Evolutionary conservation across 352 stramenopile genomes (phyloP).

Genomic region (Globisporangium yorkense): DNA sequence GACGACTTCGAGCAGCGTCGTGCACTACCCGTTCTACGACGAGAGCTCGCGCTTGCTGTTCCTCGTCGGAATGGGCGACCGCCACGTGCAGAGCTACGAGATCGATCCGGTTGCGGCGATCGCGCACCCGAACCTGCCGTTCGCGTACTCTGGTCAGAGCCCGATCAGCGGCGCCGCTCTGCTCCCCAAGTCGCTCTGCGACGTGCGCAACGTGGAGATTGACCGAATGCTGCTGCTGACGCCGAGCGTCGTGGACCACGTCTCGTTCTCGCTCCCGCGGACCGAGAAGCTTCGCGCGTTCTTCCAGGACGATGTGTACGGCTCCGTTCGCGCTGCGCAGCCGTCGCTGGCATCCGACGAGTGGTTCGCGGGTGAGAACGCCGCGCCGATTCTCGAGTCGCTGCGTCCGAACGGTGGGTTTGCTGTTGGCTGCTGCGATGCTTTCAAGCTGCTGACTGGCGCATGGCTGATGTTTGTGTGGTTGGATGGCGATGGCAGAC

Average conservation of each 20-base stretch:
- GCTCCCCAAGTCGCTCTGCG: conserved; percentile 55
- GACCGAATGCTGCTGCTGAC: conserved; percentile 58
- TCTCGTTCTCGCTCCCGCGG: conserved; percentile 65
- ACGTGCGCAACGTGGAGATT: conserved; percentile 68
- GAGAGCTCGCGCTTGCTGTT: conserved; percentile 60
- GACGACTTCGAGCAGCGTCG: conserved; percentile 30
- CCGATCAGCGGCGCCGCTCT: conserved; percentile 56
- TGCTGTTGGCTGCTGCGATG: not conserved
- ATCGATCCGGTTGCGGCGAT: conserved; percentile 29
- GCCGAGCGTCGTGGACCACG: conserved; percentile 35
- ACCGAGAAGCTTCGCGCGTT: conserved; percentile 60
- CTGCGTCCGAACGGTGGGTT: conserved; percentile 41
- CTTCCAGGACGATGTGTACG: conserved; percentile 81
- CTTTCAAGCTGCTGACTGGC: conserved; percentile 1
- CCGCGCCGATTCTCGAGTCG: conserved; percentile 40
- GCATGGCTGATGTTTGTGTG: conserved; percentile 3
- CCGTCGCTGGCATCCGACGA: conserved; percentile 27
- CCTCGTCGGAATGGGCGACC: conserved; percentile 54
- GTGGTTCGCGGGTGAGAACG: conserved; percentile 56
- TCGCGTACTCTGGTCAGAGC: conserved; percentile 36
- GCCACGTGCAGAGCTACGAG: conserved; percentile 75
- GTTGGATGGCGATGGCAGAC: conserved; percentile 10
- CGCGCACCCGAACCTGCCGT: conserved; percentile 59
- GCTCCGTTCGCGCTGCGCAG: conserved; percentile 22
- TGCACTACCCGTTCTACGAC: conserved; percentile 64